Conservation (phyloP, 345 rosid species). For the Melaleuca alternifolia region DNA sequence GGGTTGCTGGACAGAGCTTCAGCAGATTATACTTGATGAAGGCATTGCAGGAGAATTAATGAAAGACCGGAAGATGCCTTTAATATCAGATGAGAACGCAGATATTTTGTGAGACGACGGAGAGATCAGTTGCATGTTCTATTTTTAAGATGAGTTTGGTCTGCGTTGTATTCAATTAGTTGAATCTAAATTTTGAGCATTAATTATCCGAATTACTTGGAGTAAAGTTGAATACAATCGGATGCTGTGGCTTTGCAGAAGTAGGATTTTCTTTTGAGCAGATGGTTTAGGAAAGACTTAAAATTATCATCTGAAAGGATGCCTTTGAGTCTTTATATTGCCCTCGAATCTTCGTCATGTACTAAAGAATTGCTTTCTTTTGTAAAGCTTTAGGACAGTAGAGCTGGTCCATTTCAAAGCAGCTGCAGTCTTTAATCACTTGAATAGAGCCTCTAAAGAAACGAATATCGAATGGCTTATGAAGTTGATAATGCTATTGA, state of each 20-base stretch:
- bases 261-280: not conserved
- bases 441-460: not conserved
- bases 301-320: not conserved
- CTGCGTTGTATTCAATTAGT: not conserved
- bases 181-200: not conserved
- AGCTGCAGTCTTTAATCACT: not conserved
- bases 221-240: not conserved
- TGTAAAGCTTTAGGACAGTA: not conserved
- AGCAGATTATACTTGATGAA: slow-evolving; percentile 71
- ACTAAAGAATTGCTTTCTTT: not conserved
- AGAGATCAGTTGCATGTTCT: not conserved
- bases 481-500: not conserved
- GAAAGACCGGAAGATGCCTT: not conserved
- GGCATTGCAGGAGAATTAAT: slow-evolving; percentile 72
- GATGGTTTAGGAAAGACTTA: not conserved
- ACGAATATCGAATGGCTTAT: not conserved
- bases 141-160: not conserved
- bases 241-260: not conserved
- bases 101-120: not conserved
- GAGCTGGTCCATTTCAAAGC: not conserved
- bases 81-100: not conserved
- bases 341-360: not conserved
- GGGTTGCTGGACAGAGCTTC: slow-evolving; percentile 96
- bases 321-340: not conserved
- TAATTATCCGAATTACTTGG: not conserved